phyloP scores from a whole-genome alignment of 2,329 filamentous ascomycete species.

The Metarhizium brunneum region DNA sequence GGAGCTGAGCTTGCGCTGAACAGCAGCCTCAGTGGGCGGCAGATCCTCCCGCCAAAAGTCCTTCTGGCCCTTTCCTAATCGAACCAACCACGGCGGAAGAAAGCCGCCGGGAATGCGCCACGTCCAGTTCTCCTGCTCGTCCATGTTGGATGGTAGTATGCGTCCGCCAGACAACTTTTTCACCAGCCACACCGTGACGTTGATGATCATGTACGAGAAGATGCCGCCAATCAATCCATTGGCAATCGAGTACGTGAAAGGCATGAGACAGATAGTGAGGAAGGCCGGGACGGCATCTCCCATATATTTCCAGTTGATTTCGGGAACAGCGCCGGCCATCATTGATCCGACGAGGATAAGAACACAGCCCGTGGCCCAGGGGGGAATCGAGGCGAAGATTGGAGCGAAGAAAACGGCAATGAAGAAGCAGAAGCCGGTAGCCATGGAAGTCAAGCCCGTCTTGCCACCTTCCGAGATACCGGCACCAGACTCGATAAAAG shows the following conservation, averaged over 20 bases:
- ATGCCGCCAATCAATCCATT: constrained; percentile 79
- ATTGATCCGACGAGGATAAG: constrained; percentile 79
- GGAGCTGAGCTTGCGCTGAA: constrained; percentile 9
- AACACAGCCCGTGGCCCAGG: constrained; percentile 85
- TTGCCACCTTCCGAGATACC: constrained; percentile 82
- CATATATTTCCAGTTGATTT: constrained; percentile 85
- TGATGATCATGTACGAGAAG: constrained; percentile 66
- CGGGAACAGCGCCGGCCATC: constrained; percentile 69
- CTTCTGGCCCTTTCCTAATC: constrained; percentile 56
- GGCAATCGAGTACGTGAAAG: constrained; percentile 82
- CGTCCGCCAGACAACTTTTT: constrained; percentile 58
- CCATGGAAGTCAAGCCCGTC: constrained; percentile 75
- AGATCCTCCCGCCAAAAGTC: constrained; percentile 55
- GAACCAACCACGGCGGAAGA: constrained; percentile 62
- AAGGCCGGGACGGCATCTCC: constrained; percentile 81
- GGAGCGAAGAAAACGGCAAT: constrained; percentile 83
- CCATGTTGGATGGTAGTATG: constrained; percentile 65
- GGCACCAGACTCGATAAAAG: constrained; percentile 82
- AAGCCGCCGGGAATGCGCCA: constrained; percentile 68
- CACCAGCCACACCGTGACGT: constrained; percentile 60
- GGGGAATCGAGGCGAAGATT: constrained; percentile 81
- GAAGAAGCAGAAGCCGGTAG: constrained; percentile 75
- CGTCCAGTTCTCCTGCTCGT: constrained; percentile 72
- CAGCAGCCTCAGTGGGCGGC: constrained; percentile 7
- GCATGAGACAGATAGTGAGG: constrained; percentile 76